Evolutionary conservation across 495 filamentous ascomycete genomes (phyloP), one percentile per base, ranked within the genome.

Genomic region (Penicillium diatomitis): DNA sequence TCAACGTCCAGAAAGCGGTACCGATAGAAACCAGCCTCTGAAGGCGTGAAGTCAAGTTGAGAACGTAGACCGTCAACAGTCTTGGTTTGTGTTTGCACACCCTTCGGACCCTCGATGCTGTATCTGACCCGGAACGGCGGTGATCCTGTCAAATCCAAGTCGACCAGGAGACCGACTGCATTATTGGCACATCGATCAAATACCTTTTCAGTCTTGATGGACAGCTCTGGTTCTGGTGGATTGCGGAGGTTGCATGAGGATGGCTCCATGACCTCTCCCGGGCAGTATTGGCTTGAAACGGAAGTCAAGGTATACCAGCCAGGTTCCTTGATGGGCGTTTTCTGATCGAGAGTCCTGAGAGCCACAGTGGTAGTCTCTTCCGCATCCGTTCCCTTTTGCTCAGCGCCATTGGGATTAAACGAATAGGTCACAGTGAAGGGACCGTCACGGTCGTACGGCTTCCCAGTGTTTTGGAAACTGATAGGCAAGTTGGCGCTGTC

Each of bases 131-230:
- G 67, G 68, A 97, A 98, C 4, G 89, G 89, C 45, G 92, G 92
- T 0, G 90, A 94, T 32, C 92, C 92, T 27, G 87, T 82, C 38
- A 98, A 67, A 52, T 96, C 87, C 38, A 97, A 68, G 55, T 90
- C 86, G 27, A 98, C 87, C 8, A 83, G 76, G 35, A 97, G 74
- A 27, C 92, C 92, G 52, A 98, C 85, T 0, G 91, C 87, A 57
- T 87, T 95, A 42, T 89, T 87, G 36, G 90, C 91, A 65, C 92
- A 98, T 55, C 91, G 95, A 61, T 97, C 92, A 36, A 84, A 83
- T 32, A 97, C 87, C 55, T 88, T 84, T 55, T 95, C 85, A 2
- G 81, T 67, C 38, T 72, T 76, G 35, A 97, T 70, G 4, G 78
- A 68, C 46, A 98, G 54, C 34, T 83, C 80, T 29, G 92, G 92